Base-by-base conservation (phyloP, 2,329 filamentous ascomycete genomes). In the Sodiomyces alkalinus region DNA sequence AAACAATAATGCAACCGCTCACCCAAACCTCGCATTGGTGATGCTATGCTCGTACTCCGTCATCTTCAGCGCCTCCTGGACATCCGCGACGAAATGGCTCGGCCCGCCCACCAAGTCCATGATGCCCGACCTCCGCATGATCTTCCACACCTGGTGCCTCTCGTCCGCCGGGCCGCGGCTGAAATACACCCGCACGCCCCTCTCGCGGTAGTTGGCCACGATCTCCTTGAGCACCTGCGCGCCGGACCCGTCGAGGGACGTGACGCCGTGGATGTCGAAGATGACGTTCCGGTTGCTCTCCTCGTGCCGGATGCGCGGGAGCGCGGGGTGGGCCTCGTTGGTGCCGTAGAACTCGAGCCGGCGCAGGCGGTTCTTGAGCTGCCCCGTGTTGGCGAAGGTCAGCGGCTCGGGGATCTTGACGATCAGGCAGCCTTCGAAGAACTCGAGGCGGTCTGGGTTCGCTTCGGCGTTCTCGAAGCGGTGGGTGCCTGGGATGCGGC, bases 211-310 rank as follows among this genome's bases (percentile, higher is more conserved):
- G 17, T 62, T 67, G 26, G 73, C 61, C 11, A 98, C 82, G 40
- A 96, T 96, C 53, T 96, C 90, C 26, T 72, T 68, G 3, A 98
- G 61, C 1, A 96, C 87, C 53, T 96, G 90, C 0, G 82, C 80
- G 2, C 87, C 90, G 0, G 85, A 92, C 5, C 85, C 90, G 47
- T 98, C 90, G 42, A 98, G 74, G 17, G 79, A 80, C 0, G 86
- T 93, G 3, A 98, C 90, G n/a, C 90, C 90, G 41, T 96, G 87
- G 6, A 96, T 85, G 48, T 98, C 90, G 44, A 98, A 96, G 36
- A 98, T 85, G 50, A 98, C 65, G 46, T 93, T 94, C 41, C 74
- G 71, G 48, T 94, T 94, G 43, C 81, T 75, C 35, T 87, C 78
- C n/a, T 74, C 68, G 16, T 67, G 61, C 4, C 86, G 68, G 10